Conservation (phyloP, 208 protist species). For the Trypanosoma boissoni region DNA sequence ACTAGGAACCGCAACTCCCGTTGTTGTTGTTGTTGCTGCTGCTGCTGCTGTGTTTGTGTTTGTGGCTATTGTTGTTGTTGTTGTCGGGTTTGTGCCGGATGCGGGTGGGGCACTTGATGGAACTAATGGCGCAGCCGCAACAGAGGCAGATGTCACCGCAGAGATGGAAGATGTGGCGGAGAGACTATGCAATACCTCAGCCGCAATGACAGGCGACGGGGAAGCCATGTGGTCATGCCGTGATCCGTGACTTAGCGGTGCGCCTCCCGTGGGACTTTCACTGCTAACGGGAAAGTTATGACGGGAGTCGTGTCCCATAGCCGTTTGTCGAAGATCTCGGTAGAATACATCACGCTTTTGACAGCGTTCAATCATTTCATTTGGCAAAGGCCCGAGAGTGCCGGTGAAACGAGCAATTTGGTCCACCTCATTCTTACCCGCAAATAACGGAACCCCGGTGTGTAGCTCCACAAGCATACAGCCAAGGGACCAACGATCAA, state of each 20-base stretch:
- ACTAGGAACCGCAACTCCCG: too few relatives aligned
- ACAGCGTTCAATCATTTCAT: slow-evolving; percentile 69
- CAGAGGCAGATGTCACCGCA: slow-evolving; percentile 11
- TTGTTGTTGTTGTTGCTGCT: neutral
- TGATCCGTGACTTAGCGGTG: neutral
- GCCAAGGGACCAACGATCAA: slow-evolving; percentile 99
- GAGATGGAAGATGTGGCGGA: slow-evolving; percentile 25
- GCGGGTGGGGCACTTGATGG: neutral
- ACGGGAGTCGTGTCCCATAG: neutral
- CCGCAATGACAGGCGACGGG: slow-evolving; percentile 24
- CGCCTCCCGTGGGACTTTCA: neutral
- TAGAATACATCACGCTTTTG: slow-evolving; percentile 47
- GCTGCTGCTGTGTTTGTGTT: slow-evolving; percentile 18
- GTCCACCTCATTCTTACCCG: slow-evolving; percentile 93
- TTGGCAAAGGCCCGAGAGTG: slow-evolving; percentile 67
- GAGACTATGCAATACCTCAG: slow-evolving; percentile 24
- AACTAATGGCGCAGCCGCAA: neutral
- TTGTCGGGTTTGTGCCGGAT: neutral
- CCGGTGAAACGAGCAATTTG: slow-evolving; percentile 93
- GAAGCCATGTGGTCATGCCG: slow-evolving; percentile 10
- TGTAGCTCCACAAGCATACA: slow-evolving; percentile 99
- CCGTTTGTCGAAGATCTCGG: slow-evolving; percentile 1
- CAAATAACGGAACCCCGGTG: slow-evolving; percentile 96
- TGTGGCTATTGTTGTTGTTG: slow-evolving; percentile 5
- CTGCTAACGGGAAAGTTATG: neutral